phyloP scores from a whole-genome alignment of 2,329 filamentous ascomycete species.

The Aspergillus ruber region DNA sequence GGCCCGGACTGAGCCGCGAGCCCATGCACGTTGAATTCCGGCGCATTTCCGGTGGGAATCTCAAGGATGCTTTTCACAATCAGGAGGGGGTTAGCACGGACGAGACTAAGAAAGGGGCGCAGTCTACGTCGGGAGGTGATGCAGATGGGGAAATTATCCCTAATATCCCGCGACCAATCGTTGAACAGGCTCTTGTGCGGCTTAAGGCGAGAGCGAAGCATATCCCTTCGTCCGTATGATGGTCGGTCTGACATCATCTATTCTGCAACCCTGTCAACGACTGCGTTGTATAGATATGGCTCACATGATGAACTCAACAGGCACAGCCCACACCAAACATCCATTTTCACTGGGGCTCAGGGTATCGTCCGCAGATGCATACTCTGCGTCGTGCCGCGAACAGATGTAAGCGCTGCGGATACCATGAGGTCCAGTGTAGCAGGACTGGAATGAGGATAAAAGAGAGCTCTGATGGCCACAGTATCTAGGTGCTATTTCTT shows the following conservation, averaged over 20 bases:
- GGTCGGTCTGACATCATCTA: not conserved
- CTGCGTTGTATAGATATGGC: conserved; percentile 2
- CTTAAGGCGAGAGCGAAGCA: conserved; percentile 26
- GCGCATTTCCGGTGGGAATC: conserved; percentile 29
- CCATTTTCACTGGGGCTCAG: conserved; percentile 2
- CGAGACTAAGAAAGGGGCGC: conserved; percentile 6
- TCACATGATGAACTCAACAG: conserved; percentile 31
- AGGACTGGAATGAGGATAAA: conserved; percentile 27
- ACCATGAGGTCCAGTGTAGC: conserved; percentile 1
- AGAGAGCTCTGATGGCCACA: conserved; percentile 37
- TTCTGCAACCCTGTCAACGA: not conserved
- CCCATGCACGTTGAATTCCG: conserved; percentile 44
- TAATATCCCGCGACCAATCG: conserved; percentile 34
- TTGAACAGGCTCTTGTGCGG: conserved; percentile 39
- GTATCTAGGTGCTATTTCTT: too few species aligned
- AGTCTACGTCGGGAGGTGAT: conserved; percentile 6
- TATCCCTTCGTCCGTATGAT: conserved; percentile 6
- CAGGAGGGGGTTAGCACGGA: conserved; percentile 3
- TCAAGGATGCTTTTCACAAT: conserved; percentile 17
- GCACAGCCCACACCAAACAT: conserved; percentile 16
- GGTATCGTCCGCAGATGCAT: conserved; percentile 18
- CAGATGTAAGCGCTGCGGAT: conserved; percentile 25
- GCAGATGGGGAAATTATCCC: conserved; percentile 34
- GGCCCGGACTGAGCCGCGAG: conserved; percentile 63
- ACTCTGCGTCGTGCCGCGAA: conserved; percentile 16